Base-by-base conservation (phyloP, 805 yeast species). In the Monosporozyma aerobia region DNA sequence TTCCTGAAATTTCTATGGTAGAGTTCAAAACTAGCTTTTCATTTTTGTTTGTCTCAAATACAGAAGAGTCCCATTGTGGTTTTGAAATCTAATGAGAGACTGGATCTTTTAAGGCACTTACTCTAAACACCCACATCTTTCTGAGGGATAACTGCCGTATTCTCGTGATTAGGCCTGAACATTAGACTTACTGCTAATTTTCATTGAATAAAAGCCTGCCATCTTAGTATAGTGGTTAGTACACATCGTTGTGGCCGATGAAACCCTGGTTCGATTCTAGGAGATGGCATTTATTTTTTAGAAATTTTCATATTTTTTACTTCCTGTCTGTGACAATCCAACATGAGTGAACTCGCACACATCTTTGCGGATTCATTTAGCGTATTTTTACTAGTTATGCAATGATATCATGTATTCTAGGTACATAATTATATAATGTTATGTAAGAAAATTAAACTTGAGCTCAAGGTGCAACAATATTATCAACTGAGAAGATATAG, bases 401-500 rank as follows among this genome's bases (percentile, higher is more conserved):
- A 35, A 35, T 14, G 39, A 13, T n/a, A 35, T 35, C 14, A 14
- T 35, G 13, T 35, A 14, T 35, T 35, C 1, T 35, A 13, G 16
- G 16, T 35, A 39, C 1, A 22, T 39, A 39, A 8, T 19, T 39
- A 39, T 39, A 22, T 19, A 39, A 19, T 16, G 25, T 39, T 39
- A 39, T 39, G 19, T 39, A 39, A 19, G 19, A 11, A 1, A 8
- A 9, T 7, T 19, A 22, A 39, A 16, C 25, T 19, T 19, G 19
- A 19, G 3, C 19, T 39, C 14, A 13, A 9, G 25, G 43, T 19
- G 39, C 23, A 25, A 56, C 58, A 9, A 63, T 60, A 27, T 61
- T 59, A 39, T 60, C 63, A 8, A 61, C 78, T 10, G 73, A 69
- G 60, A 86, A 87, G 1, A 78, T 73, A 87, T 90, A 85, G 47